Evolutionary conservation across 2,329 filamentous ascomycete species (phyloP), one percentile per base, ranked within the genome.

Genomic region (Pseudocercospora cruenta): DNA sequence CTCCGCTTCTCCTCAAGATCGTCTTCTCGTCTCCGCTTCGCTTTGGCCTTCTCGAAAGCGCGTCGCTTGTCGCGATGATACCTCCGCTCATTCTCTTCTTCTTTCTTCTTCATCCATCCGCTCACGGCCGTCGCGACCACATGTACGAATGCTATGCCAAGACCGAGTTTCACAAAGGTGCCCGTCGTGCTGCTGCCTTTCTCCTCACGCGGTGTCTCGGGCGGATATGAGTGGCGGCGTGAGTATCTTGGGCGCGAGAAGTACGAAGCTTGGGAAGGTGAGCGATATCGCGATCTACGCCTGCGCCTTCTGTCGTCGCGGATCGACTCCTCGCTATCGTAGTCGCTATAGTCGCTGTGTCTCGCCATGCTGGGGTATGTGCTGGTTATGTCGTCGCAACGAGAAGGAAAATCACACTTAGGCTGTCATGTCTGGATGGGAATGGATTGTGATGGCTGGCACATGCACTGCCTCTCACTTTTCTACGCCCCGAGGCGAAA

Each of bases 31-130:
- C 65, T 28, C 9, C 65, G 58, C 62, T 62, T 64, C 36, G 65
- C 65, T 26, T 67, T 67, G 22, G 62, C 65, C 47, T 65, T 65
- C n/a, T 67, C 65, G 9, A 67, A 67, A n/a, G 62, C 62, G 39
- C 53, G 43, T n/a, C 65, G 58, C 62, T 65, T 67, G 2, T 67
- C 65, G 1, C 55, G 58, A 43, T 59, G 58, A 24, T 67, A 60
- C n/a, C 51, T 24, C 1, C 58, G 51, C 22, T 65, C 65, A n/a
- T 62, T 45, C 3, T 60, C 45, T 47, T 65, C 59, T 28, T 60
- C 51, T 31, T 62, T 67, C n/a, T 65, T 59, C 19, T 62, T 64
- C 58, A 67, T 65, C 62, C 62, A 67, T 0, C 36, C 28, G 16
- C 28, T 60, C 24, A 67, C 59, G 22, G 60, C 62, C 10, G 65